Evolutionary conservation across 495 filamentous ascomycete species (phyloP), one percentile per base, ranked within the genome.

Genomic region (Aeminium ludgeri): DNA sequence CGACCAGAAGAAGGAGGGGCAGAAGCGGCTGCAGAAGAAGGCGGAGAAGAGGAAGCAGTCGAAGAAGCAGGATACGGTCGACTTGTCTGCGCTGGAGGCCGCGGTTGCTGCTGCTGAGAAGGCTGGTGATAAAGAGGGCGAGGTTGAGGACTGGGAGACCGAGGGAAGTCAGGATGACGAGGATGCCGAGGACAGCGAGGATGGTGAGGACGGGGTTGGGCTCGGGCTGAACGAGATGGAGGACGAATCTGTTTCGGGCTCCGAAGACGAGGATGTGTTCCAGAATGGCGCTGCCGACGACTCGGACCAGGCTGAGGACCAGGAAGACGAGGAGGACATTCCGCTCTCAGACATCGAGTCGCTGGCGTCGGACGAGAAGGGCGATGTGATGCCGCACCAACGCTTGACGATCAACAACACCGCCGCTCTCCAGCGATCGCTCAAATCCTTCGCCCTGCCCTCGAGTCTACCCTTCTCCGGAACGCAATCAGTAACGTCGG

Each of bases 321-420:
- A 46, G 7, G 52, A 51, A 28, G 54, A 52, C 8, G 52, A 53
- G 16, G 61, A 62, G 25, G 82, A 84, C 35, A 85, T 91, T 34
- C 80, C 86, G 6, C 69, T 92, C 32, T 87, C 85, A 27, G 84
- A 92, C 55, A 67, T 84, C 40, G 74, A 75, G 50, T 75, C 78
- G 25, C 69, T 92, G 16, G 74, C 77, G 27, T 78, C 77, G 18
- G 80, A 82, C 52, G 83, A 89, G 45, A 78, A 75, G 50, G 84
- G 80, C 53, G 87, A 94, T 51, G 63, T 92, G 6, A 68, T 89
- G 38, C 80, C 85, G 13, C 78, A 91, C 59, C 83, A 89, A 55
- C 84, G 87, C 49, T 77, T 94, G 48, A 95, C 86, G 33, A 95
- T 95, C 65, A 95, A 97, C 69, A 97, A 97, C 65, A 83, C 81